phyloP scores from a whole-genome alignment of 768 basidiomycete genomes.

The Asterophora lycoperdoides region DNA sequence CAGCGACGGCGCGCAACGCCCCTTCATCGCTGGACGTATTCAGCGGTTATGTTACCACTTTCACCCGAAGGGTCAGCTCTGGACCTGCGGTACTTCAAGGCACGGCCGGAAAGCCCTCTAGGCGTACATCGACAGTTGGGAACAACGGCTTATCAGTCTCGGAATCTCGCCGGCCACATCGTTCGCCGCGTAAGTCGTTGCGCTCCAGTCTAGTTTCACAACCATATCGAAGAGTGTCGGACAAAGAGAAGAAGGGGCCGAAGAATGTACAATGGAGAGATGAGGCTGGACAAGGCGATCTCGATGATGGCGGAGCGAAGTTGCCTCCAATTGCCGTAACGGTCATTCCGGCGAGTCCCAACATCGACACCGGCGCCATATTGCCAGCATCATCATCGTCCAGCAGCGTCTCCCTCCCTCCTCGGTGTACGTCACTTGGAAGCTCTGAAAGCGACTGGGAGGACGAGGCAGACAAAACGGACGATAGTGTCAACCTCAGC shows the following conservation, averaged over 20 bases:
- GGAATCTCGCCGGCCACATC: slow-evolving; percentile 49
- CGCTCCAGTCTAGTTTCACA: slow-evolving; percentile 59
- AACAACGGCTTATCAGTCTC: slow-evolving; percentile 40
- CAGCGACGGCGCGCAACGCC: slow-evolving; percentile 29
- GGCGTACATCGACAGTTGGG: slow-evolving; percentile 38
- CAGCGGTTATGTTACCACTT: slow-evolving; percentile 45
- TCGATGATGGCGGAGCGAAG: slow-evolving; percentile 58
- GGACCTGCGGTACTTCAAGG: slow-evolving; percentile 42
- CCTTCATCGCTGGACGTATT: slow-evolving; percentile 42
- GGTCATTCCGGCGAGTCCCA: slow-evolving; percentile 43
- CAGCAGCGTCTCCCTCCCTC: slow-evolving; percentile 28
- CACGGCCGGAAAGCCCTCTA: slow-evolving; percentile 21
- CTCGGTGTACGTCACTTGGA: slow-evolving; percentile 46
- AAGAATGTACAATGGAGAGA: slow-evolving; percentile 88
- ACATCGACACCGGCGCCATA: slow-evolving; percentile 19
- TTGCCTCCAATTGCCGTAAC: slow-evolving; percentile 29
- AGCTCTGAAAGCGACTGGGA: slow-evolving; percentile 88
- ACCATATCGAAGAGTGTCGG: slow-evolving; percentile 60
- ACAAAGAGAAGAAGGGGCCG: slow-evolving; percentile 58
- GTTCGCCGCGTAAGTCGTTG: slow-evolving; percentile 69
- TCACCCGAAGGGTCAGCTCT: slow-evolving; percentile 48
- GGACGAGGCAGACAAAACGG: slow-evolving; percentile 81
- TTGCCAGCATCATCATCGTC: slow-evolving; percentile 19
- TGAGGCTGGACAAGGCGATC: slow-evolving; percentile 76
- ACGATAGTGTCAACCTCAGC: slow-evolving; percentile 65